Evolutionary conservation across 331 rosid species (phyloP), one percentile per base, ranked within the genome.

Genomic region (Prunus yedoensis): DNA sequence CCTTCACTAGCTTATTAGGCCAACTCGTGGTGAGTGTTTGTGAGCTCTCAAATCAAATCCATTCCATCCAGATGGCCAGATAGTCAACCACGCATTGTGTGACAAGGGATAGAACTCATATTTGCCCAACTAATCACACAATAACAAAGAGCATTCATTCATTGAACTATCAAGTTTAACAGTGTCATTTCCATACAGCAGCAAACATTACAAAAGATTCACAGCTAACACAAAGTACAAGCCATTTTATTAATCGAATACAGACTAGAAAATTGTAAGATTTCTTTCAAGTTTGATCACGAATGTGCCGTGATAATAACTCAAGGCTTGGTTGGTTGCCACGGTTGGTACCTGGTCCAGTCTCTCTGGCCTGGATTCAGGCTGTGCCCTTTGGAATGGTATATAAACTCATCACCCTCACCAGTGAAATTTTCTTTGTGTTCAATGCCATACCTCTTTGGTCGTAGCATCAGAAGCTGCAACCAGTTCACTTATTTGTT

Each of bases 341-440:
- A 94, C 75, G 97, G 80, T 77, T 94, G 99, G 83, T 89, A 90
- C 74, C 93, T 88, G 63, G 97, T 94, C 99, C 99, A 94, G 82
- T 90, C 80, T 85, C 96, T 90, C 88, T 94, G 96, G 68, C 96
- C 97, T 10, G 93, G 92, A 85, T 94, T 86, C 53, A 94, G 96
- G 43, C 97, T 85, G 73, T 94, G 99, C 51, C 99, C 99, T 85
- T 92, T 94, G 83, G 97, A 94, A 78, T 92, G 99, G 88, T 92
- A 92, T 77, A 94, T 94, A 46, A 63, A 74, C 74, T 89, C 88
- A n/a, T 94, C 97, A 12, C 99, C 99, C 76, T 94, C 94, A 77
- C 99, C 99, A 5, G 99, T 85, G 81, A 94, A 89, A 73, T 94
- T 94, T 70, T 94, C 84, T 68, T 77, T 90, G 84, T 94, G 99